A percentile compares a stretch with the other conserved stretches of the same genome.
Conservation (phyloP, 768 basidiomycete genomes). For the Phylloporus sp. region DNA sequence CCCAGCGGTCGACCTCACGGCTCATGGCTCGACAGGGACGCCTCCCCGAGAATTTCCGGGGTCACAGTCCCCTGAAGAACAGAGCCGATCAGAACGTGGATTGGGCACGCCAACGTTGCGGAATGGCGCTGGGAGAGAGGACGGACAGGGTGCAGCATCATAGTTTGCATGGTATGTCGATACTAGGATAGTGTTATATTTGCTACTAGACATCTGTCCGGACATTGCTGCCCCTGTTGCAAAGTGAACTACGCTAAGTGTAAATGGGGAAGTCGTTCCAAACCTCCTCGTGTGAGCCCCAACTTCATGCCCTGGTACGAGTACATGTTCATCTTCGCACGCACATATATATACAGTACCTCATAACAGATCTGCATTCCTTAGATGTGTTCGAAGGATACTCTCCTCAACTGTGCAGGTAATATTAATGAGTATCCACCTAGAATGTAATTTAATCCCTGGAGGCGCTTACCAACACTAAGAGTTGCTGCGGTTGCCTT, state of each 20-base stretch:
- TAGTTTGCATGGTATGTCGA: not conserved
- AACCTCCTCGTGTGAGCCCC: not conserved
- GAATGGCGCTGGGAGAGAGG: constrained; percentile 35
- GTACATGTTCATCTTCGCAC: constrained; percentile 3
- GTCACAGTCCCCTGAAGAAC: constrained; percentile 35
- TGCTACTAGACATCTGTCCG: constrained; percentile 1
- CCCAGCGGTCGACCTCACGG: constrained; percentile 43
- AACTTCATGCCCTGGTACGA: not conserved
- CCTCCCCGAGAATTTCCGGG: constrained; percentile 17
- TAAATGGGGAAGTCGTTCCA: not conserved
- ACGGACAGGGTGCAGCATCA: constrained; percentile 8
- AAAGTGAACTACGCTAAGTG: not conserved
- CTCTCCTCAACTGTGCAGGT: constrained; percentile 59
- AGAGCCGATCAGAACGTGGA: constrained; percentile 58
- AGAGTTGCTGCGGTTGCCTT: constrained; percentile 68
- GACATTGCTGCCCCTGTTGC: not conserved
- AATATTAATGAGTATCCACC: constrained; percentile 3
- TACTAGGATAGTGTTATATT: not conserved
- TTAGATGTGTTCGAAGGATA: constrained; percentile 66
- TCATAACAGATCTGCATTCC: constrained; percentile 65
- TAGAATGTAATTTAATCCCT: not conserved
- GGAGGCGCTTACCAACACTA: constrained; percentile 48
- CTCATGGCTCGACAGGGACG: constrained; percentile 4
- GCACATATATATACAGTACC: constrained; percentile 1
- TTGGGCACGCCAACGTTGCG: constrained; percentile 60